Percentiles rank a stretch among this genome's conserved stretches.
Evolutionary conservation across 2,329 filamentous ascomycete genomes (phyloP).

Genomic region (Alternaria infectoria): DNA sequence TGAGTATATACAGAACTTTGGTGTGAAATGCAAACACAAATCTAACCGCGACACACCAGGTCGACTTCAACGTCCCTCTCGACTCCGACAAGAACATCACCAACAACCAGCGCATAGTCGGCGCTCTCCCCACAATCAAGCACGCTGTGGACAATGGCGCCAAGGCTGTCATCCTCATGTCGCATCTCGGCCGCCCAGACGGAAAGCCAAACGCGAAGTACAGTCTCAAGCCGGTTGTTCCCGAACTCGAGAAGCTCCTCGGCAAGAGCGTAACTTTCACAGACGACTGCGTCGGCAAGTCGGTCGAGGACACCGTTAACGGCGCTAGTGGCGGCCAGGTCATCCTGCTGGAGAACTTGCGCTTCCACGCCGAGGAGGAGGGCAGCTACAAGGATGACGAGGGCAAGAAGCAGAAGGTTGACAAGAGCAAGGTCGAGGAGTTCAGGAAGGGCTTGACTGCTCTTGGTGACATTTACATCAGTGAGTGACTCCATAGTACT

Average conservation of each 20-base stretch:
- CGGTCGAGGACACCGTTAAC: constrained; percentile 89
- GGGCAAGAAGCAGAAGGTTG: constrained; percentile 97
- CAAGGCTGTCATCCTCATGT: constrained; percentile 96
- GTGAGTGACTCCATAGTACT: too few relatives aligned
- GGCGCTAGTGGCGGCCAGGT: constrained; percentile 81
- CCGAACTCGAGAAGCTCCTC: constrained; percentile 90
- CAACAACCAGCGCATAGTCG: constrained; percentile 98
- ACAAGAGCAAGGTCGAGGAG: constrained; percentile 87
- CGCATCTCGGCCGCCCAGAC: constrained; percentile 94
- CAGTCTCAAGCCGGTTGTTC: constrained; percentile 88
- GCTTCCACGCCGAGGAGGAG: constrained; percentile 98
- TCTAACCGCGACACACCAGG: constrained; percentile 60
- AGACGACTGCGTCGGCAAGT: constrained; percentile 85
- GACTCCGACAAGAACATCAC: constrained; percentile 92
- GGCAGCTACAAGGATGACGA: constrained; percentile 91
- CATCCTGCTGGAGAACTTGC: constrained; percentile 94
- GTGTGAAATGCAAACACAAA: neutral
- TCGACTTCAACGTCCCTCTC: constrained; percentile 99
- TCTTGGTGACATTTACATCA: constrained; percentile 95
- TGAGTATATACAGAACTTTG: constrained; percentile 58
- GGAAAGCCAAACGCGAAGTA: constrained; percentile 91
- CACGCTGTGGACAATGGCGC: constrained; percentile 88
- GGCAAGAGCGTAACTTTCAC: constrained; percentile 85
- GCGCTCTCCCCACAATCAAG: constrained; percentile 94
- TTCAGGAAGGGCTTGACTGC: constrained; percentile 96